A percentile compares a stretch with the other conserved stretches of the same genome.
phyloP scores from a whole-genome alignment of 1,284 basidiomycete genomes.

The Cutaneotrichosporon arboriforme region DNA sequence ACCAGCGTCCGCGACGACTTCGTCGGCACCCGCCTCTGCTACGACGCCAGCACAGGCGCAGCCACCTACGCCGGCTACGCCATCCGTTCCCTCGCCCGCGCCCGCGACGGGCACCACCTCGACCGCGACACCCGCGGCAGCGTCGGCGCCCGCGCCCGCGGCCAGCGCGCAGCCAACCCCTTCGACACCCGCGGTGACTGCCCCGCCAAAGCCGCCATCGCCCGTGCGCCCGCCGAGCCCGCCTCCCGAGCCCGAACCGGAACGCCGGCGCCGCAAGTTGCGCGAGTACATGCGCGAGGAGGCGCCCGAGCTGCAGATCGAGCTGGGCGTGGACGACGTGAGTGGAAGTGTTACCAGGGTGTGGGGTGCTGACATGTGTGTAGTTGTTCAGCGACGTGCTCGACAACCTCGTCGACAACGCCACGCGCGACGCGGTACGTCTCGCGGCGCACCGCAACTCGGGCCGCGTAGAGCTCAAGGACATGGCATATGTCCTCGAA shows the following conservation, averaged over 20 bases:
- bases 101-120: not conserved
- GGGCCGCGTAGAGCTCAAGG: slow-evolving; percentile 36
- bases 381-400: slow-evolving; percentile 33
- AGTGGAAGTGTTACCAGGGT: slow-evolving; percentile 9
- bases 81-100: not conserved
- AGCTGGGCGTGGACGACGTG: slow-evolving; percentile 35
- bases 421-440: slow-evolving; percentile 25
- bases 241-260: slow-evolving; percentile 29
- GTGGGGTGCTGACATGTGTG: not conserved
- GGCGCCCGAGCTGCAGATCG: slow-evolving; percentile 33
- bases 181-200: not conserved
- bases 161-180: not conserved
- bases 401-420: slow-evolving; percentile 29
- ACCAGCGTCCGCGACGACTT: too few relatives aligned
- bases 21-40: too few relatives aligned
- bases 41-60: not conserved
- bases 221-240: slow-evolving; percentile 13
- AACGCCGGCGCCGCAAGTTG: slow-evolving; percentile 33
- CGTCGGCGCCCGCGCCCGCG: not conserved
- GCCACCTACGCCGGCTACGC: not conserved
- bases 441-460: slow-evolving; percentile 36
- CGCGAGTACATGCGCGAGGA: slow-evolving; percentile 31
- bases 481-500: slow-evolving; percentile 36
- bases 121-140: not conserved
- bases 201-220: slow-evolving; percentile 1